Evolutionary conservation across 768 basidiomycete genomes (phyloP).

Genomic region (Scleroderma bovista): DNA sequence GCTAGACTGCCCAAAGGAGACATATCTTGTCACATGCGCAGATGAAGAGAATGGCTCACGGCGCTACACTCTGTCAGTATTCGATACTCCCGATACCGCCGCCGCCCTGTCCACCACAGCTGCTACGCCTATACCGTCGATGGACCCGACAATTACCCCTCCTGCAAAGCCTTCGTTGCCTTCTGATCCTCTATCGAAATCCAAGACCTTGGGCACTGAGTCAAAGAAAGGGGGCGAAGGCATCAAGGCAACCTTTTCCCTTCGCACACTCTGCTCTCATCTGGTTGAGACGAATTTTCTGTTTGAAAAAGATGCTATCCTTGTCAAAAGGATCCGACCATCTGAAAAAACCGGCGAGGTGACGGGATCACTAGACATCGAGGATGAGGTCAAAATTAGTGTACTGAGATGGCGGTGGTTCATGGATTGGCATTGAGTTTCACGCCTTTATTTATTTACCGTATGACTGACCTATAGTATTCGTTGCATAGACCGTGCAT

Average conservation of each 20-base stretch:
- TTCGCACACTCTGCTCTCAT: conserved; percentile 11
- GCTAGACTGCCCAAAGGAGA: conserved; percentile 19
- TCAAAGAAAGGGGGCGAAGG: neutral
- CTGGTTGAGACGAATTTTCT: conserved; percentile 15
- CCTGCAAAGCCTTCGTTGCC: too few species aligned
- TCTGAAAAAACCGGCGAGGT: neutral
- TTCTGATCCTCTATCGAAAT: too few species aligned
- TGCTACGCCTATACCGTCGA: too few species aligned
- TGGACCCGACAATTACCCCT: too few species aligned
- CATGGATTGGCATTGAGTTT: neutral
- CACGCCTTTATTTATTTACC: neutral
- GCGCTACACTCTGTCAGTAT: conserved; percentile 15
- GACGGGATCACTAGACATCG: conserved; percentile 11
- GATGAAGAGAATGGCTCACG: conserved; percentile 3
- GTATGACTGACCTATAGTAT: too few species aligned
- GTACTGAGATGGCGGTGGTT: conserved; percentile 27
- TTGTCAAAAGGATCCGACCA: conserved; percentile 6
- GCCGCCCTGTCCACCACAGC: too few species aligned
- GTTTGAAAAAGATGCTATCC: conserved; percentile 17
- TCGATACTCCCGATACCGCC: neutral
- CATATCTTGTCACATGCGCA: conserved; percentile 16
- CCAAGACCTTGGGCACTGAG: too few species aligned
- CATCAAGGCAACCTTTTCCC: neutral
- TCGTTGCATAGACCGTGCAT: too few species aligned
- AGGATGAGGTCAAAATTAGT: conserved; percentile 15